phyloP scores from a whole-genome alignment of 805 yeast genomes.

The Candida arabinofermentans region DNA sequence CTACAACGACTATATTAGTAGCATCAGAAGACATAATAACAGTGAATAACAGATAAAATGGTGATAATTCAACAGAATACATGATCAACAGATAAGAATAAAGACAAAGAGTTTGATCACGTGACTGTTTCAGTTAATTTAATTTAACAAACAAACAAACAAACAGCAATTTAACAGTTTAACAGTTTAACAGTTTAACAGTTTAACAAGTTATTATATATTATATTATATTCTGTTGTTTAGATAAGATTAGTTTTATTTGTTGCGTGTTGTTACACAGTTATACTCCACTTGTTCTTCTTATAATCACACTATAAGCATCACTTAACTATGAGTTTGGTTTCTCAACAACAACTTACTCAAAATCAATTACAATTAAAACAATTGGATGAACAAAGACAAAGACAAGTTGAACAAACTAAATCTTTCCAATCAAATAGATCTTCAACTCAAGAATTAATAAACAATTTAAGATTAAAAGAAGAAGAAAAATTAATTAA shows the following conservation, averaged over 20 bases:
- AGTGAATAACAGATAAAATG: too few relatives aligned
- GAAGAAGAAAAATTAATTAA: constrained; percentile 15
- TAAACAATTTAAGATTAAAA: constrained; percentile 19
- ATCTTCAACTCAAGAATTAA: constrained; percentile 28
- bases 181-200: too few relatives aligned
- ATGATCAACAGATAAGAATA: too few relatives aligned
- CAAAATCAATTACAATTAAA: constrained; percentile 45
- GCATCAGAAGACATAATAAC: background rate
- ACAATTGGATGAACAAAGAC: constrained; percentile 40
- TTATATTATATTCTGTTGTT: too few relatives aligned
- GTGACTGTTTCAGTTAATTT: too few relatives aligned
- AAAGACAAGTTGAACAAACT: constrained; percentile 40
- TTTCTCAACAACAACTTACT: constrained; percentile 41
- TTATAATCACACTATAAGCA: background rate
- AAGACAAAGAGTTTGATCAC: too few relatives aligned
- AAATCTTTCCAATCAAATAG: constrained; percentile 35
- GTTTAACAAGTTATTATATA: too few relatives aligned
- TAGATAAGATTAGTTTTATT: too few relatives aligned
- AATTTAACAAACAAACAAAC: too few relatives aligned
- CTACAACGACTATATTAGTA: constrained; percentile 9
- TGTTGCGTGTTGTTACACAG: background rate
- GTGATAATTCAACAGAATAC: too few relatives aligned
- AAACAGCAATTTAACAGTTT: too few relatives aligned
- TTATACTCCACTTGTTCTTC: background rate
- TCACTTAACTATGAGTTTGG: constrained; percentile 25